Conservation (phyloP, 495 filamentous ascomycete species). For the Penicillium fimorum region DNA sequence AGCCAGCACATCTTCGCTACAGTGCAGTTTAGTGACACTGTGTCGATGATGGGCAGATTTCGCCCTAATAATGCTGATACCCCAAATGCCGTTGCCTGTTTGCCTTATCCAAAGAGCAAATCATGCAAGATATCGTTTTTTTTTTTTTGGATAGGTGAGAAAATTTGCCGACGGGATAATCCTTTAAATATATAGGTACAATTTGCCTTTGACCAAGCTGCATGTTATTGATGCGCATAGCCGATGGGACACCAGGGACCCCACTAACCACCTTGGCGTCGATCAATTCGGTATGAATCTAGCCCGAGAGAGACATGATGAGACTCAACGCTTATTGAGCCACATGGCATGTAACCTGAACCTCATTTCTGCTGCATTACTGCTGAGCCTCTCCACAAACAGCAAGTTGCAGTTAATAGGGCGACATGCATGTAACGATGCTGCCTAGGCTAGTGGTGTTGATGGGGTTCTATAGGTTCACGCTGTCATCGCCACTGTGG, state of each 20-base stretch:
- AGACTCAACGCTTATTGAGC: slow-evolving; percentile 32
- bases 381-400: slow-evolving; percentile 39
- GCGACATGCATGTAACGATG: slow-evolving; percentile 49
- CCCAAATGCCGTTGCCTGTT: slow-evolving; percentile 8
- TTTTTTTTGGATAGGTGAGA: not conserved
- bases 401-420: slow-evolving; percentile 49
- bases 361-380: slow-evolving; percentile 39
- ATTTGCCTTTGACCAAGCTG: not conserved
- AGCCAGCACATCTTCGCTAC: slow-evolving; percentile 45
- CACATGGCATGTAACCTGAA: slow-evolving; percentile 46
- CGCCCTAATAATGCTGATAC: slow-evolving; percentile 19
- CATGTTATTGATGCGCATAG: slow-evolving; percentile 28
- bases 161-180: not conserved
- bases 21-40: slow-evolving; percentile 14
- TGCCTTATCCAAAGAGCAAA: slow-evolving; percentile 13
- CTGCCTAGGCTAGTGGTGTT: slow-evolving; percentile 43
- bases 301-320: slow-evolving; percentile 52
- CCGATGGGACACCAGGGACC: slow-evolving; percentile 43
- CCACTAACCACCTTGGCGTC: slow-evolving; percentile 52
- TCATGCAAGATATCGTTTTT: slow-evolving; percentile 7
- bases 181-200: not conserved
- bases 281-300: slow-evolving; percentile 53
- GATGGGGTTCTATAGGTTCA: slow-evolving; percentile 4
- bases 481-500: slow-evolving; percentile 29
- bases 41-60: slow-evolving; percentile 17